These are phyloP conservation scores for Gonapodya prolifera DNA, from an alignment of 192 early-diverging fungal species.

Conservation along the genomic window DNA sequence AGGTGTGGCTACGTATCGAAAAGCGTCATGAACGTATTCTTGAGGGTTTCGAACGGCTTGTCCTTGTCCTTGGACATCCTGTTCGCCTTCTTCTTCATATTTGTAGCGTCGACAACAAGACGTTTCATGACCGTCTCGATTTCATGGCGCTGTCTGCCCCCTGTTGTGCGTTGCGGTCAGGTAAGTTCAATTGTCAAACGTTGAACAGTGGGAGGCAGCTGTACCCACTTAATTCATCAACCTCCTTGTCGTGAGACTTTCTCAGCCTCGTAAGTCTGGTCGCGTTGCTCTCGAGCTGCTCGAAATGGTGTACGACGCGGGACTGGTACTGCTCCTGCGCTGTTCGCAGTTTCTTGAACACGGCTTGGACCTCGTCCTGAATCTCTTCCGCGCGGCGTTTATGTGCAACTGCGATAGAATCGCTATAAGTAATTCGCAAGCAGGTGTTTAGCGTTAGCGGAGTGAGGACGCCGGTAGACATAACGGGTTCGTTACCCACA, in stretches of 20 bases:
- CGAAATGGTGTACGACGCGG: neutral
- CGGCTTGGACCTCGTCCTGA: neutral
- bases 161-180: neutral
- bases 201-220: neutral
- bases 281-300: neutral
- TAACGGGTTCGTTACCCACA: neutral
- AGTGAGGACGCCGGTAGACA: too few species aligned
- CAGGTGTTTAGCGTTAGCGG: too few species aligned
- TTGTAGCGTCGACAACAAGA: neutral
- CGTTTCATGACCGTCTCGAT: neutral
- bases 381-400: neutral
- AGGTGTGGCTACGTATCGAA: too few species aligned
- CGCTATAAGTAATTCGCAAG: too few species aligned
- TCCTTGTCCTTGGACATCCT: neutral
- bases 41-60: neutral
- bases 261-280: neutral
- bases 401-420: neutral
- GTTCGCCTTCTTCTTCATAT: neutral
- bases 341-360: neutral
- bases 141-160: neutral
- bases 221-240: neutral
- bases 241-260: neutral
- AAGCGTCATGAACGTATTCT: neutral
- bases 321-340: neutral
- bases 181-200: neutral